Evolutionary conservation across 768 basidiomycete genomes (phyloP).

Genomic region (Hypsizygus marmoreus): DNA sequence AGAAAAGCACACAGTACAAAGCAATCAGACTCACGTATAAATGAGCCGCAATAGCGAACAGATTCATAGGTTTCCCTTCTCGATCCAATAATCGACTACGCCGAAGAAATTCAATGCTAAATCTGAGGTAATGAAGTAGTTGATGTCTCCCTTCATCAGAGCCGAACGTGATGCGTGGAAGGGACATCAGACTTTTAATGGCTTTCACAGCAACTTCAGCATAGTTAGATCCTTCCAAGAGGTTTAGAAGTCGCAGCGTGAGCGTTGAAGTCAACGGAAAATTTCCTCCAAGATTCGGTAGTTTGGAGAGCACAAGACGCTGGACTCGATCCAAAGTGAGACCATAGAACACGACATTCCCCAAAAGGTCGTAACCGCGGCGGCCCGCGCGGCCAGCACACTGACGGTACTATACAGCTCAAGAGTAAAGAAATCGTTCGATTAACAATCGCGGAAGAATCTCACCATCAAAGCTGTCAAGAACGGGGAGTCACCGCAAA

Average conservation of each 20-base stretch:
- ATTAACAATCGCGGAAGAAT: background rate
- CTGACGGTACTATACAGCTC: constrained; percentile 58
- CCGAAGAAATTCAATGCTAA: constrained; percentile 71
- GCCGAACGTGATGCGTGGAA: constrained; percentile 61
- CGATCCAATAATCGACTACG: constrained; percentile 54
- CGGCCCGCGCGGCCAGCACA: constrained; percentile 75
- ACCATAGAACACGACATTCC: constrained; percentile 75
- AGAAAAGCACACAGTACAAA: background rate
- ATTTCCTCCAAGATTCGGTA: constrained; percentile 61
- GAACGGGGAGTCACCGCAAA: constrained; percentile 62
- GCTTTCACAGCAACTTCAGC: constrained; percentile 49
- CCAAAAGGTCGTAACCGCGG: constrained; percentile 68
- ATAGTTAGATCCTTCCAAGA: constrained; percentile 61
- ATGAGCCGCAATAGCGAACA: constrained; percentile 55
- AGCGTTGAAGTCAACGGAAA: constrained; percentile 73
- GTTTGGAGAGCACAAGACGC: constrained; percentile 61
- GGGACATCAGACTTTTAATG: constrained; percentile 51
- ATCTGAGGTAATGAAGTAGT: constrained; percentile 64
- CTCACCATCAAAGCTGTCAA: constrained; percentile 62
- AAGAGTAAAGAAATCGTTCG: constrained; percentile 6
- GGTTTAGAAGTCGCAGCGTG: constrained; percentile 62
- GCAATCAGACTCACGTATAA: constrained; percentile 41
- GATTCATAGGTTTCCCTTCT: constrained; percentile 57
- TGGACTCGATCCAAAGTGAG: constrained; percentile 64
- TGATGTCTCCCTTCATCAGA: constrained; percentile 58